A percentile compares a stretch with the other conserved stretches of the same genome.
These are phyloP conservation scores for Crithidia mellificae DNA, from an alignment of 208 protist genomes.

Conservation along the genomic window DNA sequence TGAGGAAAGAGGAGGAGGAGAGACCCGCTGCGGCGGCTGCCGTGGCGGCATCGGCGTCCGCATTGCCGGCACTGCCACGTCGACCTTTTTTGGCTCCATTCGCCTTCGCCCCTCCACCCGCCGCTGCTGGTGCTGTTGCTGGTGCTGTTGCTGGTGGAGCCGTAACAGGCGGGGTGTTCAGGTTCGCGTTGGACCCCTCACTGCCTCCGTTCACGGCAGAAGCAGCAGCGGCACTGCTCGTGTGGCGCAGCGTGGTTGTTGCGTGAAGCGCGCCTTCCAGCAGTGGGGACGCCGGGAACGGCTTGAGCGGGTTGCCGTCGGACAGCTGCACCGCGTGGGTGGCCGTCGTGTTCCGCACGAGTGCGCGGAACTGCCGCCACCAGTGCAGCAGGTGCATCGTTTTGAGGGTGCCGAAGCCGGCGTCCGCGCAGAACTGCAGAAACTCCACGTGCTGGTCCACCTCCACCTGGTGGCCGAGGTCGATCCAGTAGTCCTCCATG, in stretches of 20 bases:
- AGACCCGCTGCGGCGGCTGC: too few species aligned
- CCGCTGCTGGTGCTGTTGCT: not conserved
- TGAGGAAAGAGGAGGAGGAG: too few species aligned
- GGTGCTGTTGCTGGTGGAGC: not conserved
- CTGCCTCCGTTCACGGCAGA: not conserved
- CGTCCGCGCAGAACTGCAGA: slow-evolving; percentile 60
- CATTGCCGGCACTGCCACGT: not conserved
- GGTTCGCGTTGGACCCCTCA: too few species aligned
- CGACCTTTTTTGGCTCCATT: slow-evolving; percentile 4
- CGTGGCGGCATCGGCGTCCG: not conserved
- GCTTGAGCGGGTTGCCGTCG: slow-evolving; percentile 28
- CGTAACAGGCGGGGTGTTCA: too few species aligned
- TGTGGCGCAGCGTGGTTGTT: not conserved
- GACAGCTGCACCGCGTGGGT: slow-evolving; percentile 18
- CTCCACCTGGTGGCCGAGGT: slow-evolving; percentile 66
- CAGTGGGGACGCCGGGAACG: not conserved
- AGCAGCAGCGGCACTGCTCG: not conserved
- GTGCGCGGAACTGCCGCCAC: slow-evolving; percentile 27
- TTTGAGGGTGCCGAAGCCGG: slow-evolving; percentile 58
- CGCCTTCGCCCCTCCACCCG: not conserved
- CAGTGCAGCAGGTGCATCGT: slow-evolving; percentile 66
- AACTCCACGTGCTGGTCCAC: slow-evolving; percentile 72
- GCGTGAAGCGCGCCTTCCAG: not conserved
- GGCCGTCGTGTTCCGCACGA: slow-evolving; percentile 20
- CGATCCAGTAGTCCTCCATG: slow-evolving; percentile 62